Conservation (phyloP, 2,329 filamentous ascomycete species). For the Leptosphaerulina australis region DNA sequence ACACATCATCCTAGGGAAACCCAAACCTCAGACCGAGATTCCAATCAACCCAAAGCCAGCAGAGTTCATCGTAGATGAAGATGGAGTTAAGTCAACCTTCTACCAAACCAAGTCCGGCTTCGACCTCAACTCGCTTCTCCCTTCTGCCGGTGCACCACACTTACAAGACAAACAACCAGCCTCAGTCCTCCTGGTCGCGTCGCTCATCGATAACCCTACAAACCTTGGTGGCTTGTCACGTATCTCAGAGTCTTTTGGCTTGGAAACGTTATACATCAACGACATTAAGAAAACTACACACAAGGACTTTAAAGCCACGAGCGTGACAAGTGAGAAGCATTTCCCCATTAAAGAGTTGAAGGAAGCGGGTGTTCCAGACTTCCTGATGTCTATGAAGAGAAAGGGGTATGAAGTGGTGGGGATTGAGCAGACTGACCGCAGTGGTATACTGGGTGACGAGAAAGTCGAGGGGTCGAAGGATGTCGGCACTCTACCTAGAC, state of each 20-base stretch:
- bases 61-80: slow-evolving; percentile 8
- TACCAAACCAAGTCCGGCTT: slow-evolving; percentile 61
- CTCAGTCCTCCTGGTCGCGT: slow-evolving; percentile 56
- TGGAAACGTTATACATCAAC: slow-evolving; percentile 53
- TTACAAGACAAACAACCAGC: slow-evolving; percentile 31
- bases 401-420: slow-evolving; percentile 59
- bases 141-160: slow-evolving; percentile 24
- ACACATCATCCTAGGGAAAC: slow-evolving; percentile 42
- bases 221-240: slow-evolving; percentile 59
- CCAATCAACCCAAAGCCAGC: slow-evolving; percentile 9
- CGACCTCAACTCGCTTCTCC: slow-evolving; percentile 40
- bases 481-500: slow-evolving; percentile 44
- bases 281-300: slow-evolving; percentile 50
- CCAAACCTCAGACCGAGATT: not conserved
- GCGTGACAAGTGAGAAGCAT: slow-evolving; percentile 58
- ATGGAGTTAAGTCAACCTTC: slow-evolving; percentile 32
- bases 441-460: slow-evolving; percentile 51
- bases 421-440: slow-evolving; percentile 61
- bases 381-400: slow-evolving; percentile 50
- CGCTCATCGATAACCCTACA: slow-evolving; percentile 57
- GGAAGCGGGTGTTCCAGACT: slow-evolving; percentile 41
- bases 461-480: slow-evolving; percentile 17
- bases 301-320: slow-evolving; percentile 58
- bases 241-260: slow-evolving; percentile 59
- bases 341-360: slow-evolving; percentile 53